Percentiles rank a stretch among this genome's conserved stretches.
These are phyloP conservation scores for Erigeron canadensis DNA, from an alignment of 129 eudicot genomes.

Conservation along the genomic window DNA sequence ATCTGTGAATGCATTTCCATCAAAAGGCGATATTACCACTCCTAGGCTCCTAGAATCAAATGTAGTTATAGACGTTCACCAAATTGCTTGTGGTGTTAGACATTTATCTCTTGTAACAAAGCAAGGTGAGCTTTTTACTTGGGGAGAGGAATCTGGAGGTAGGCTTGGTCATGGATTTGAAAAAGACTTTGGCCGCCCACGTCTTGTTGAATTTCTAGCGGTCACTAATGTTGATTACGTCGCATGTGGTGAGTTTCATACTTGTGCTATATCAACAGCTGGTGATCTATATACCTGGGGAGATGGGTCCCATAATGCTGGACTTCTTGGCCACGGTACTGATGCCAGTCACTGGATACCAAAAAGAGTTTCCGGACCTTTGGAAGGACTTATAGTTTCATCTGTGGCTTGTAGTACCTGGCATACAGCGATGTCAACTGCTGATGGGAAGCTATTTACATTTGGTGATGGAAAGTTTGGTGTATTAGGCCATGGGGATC, in stretches of 20 bases:
- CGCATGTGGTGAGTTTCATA: constrained; percentile 79
- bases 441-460: constrained; percentile 65
- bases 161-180: constrained; percentile 86
- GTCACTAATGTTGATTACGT: constrained; percentile 59
- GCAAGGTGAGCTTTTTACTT: constrained; percentile 91
- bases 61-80: constrained; percentile 84
- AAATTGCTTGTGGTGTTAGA: constrained; percentile 76
- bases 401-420: constrained; percentile 78
- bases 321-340: constrained; percentile 83
- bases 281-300: constrained; percentile 91
- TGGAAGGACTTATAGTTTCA: constrained; percentile 69
- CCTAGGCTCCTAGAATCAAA: constrained; percentile 73
- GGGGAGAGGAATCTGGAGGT: constrained; percentile 96
- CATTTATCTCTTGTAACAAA: constrained; percentile 82
- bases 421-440: constrained; percentile 72
- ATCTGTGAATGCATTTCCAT: constrained; percentile 37
- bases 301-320: constrained; percentile 74
- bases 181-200: constrained; percentile 62
- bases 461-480: constrained; percentile 86
- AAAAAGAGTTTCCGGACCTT: constrained; percentile 62
- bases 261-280: constrained; percentile 69
- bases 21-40: constrained; percentile 48
- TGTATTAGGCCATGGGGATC: constrained; percentile 79
- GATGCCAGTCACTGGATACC: constrained; percentile 94
- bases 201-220: constrained; percentile 64